Evolutionary conservation across 2,329 filamentous ascomycete species (phyloP), one percentile per base, ranked within the genome.

Genomic region (Aspergillus sp.): DNA sequence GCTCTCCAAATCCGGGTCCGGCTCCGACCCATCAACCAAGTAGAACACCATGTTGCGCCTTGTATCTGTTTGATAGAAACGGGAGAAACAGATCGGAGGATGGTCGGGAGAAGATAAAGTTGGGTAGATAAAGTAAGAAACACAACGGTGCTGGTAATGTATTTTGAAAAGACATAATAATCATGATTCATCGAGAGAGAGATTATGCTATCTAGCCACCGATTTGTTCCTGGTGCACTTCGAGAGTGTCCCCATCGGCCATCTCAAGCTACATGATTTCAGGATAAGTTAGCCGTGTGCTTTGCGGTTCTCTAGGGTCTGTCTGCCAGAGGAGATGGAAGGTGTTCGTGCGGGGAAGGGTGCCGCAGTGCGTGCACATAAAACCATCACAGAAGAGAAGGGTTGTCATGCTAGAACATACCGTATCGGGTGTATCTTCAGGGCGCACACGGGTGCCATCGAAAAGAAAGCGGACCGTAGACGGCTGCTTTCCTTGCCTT

Each of bases 181-280:
- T 62, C 48, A 51, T 36, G 11, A 36, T 51, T 36, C 53, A 54
- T 47, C 21, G 57, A 41, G 17, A 19, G 17, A 13, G 8, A n/a
- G n/a, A 25, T 25, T 23, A 36, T 21, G 32, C 42, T 62, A 57
- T 60, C 57, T 68, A 76, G 17, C 93, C 94, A 62, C 95, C 95
- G 63, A 98, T 95, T 81, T 99, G 95, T 77, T 99, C 95, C 77
- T 98, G 95, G 76, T 98, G 94, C 25, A 99, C 95, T 74, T 99
- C 95, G 25, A 99, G 88, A 1, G 91, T 96, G 73, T 99, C 95
- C 38, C 95, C 94, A 69, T 99, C 95, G 66, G 88, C 83, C 95
- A 99, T 99, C 64, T 98, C 95, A 58, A 98, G 89, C 95, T 98
- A 70, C 55, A 10, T 47, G 11, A 10, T 50, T 17, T 25, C 2